These are phyloP conservation scores for Triadica sebifera DNA, from an alignment of 345 rosid species.

Conservation along the genomic window DNA sequence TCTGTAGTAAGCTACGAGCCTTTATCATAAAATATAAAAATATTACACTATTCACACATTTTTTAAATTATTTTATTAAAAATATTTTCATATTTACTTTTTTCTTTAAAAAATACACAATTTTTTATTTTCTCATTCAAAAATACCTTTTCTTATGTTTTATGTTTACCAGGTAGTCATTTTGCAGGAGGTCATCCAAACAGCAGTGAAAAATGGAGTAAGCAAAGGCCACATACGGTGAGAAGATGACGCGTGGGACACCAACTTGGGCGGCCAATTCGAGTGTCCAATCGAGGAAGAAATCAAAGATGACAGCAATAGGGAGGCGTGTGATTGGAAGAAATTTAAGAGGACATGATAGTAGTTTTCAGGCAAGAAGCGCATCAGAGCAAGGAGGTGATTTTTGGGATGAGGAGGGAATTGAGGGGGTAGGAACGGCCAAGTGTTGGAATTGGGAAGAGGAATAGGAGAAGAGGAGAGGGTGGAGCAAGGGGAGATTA, in stretches of 20 bases:
- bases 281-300: conserved; percentile 70
- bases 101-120: too few relatives aligned
- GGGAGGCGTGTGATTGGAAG: conserved; percentile 46
- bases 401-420: conserved; percentile 2
- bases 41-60: too few relatives aligned
- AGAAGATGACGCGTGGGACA: conserved; percentile 47
- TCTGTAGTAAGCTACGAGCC: too few relatives aligned
- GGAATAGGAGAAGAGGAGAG: conserved; percentile 36
- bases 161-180: conserved; percentile 12
- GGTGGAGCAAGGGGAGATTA: conserved; percentile 38
- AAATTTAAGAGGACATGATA: conserved; percentile 37
- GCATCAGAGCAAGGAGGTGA: not conserved
- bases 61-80: too few relatives aligned
- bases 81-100: too few relatives aligned
- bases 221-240: conserved; percentile 47
- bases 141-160: too few relatives aligned
- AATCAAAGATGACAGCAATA: conserved; percentile 53
- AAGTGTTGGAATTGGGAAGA: conserved; percentile 24
- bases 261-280: conserved; percentile 46
- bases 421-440: conserved; percentile 27
- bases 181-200: conserved; percentile 32
- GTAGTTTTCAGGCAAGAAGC: conserved; percentile 37
- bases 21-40: too few relatives aligned
- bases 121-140: too few relatives aligned
- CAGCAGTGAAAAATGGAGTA: conserved; percentile 20